A percentile compares a stretch with the other conserved stretches of the same genome.
phyloP scores from a whole-genome alignment of 208 protist genomes.

The Phytomonas sp. region DNA sequence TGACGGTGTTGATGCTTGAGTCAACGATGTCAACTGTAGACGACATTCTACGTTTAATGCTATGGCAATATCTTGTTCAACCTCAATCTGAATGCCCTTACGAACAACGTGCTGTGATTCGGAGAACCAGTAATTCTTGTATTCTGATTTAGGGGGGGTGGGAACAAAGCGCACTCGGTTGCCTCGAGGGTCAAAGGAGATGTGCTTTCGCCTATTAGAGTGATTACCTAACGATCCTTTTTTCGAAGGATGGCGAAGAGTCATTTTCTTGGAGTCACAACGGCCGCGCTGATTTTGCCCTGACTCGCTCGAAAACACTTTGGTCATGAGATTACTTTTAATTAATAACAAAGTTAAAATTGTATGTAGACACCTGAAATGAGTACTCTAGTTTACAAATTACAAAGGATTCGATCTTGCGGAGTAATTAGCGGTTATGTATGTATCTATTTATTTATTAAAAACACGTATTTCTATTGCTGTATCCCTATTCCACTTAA shows the following conservation, averaged over 20 bases:
- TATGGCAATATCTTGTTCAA: conserved; percentile 58
- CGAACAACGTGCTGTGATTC: conserved; percentile 59
- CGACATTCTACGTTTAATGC: conserved; percentile 55
- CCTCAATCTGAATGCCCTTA: conserved; percentile 64
- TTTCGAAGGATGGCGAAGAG: background rate
- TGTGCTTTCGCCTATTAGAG: conserved; percentile 22
- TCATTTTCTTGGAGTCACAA: background rate
- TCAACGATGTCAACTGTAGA: conserved; percentile 60
- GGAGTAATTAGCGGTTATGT: background rate
- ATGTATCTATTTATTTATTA: conserved; percentile 3
- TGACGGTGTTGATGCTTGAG: conserved; percentile 11
- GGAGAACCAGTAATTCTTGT: conserved; percentile 75
- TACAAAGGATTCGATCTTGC: background rate
- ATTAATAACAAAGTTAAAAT: background rate
- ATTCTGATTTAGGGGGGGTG: conserved; percentile 62
- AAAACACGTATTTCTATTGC: background rate
- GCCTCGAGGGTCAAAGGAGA: conserved; percentile 54
- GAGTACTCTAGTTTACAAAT: background rate
- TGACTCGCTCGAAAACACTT: conserved; percentile 7
- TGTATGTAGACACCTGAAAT: background rate
- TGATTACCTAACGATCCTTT: background rate
- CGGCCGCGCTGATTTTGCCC: background rate
- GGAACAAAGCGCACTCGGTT: conserved; percentile 70
- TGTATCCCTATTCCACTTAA: background rate
- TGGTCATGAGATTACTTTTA: background rate